Base-by-base conservation (phyloP, 345 rosid genomes). In the Populus tremula region DNA sequence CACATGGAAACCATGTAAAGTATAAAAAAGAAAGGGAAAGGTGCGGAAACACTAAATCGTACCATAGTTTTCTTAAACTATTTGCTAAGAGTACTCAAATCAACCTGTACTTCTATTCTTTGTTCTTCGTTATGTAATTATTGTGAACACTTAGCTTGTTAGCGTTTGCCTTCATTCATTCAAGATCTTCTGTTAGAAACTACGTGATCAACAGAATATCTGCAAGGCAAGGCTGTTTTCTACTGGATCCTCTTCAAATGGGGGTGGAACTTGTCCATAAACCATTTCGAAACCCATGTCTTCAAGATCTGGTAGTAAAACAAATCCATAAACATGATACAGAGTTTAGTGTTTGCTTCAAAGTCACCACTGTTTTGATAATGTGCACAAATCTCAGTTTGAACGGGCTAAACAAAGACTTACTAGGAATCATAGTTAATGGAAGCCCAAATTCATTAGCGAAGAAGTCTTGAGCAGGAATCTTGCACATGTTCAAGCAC, bases 251-350 rank as follows among this genome's bases (percentile, higher is more conserved):
- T 92, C 94, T 79, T 93, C 93, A 66, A 93, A 87, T 8, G 88
- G 71, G 0, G 96, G 96, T 47, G 98, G 99, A 68, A 74, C 89
- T 86, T 93, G 98, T 33, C 98, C 98, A 45, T 93, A 92, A 49
- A 92, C 90, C 99, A 93, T 95, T 78, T 95, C 98, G 33, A 97
- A 95, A 75, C 98, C 93, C 99, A 95, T 93, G 78, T 95, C 97
- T 78, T 95, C 99, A 81, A 91, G 93, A 86, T 93, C 99, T 93
- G 86, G 70, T 36, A 31, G 70, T 70, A 8, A 54, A 78, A 76
- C 33, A 61, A 16, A 35, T 33, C 53, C 29, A 47, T 27, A 20
- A 5, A 33, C 49, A 25, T 33, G 7, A 21, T 18, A 43, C 56
- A 68, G 43, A 61, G 21, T 11, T 54, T 10, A 21, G 36, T 25